Conservation (phyloP, 164 flowering plant genomes). For the Stephania japonica region DNA sequence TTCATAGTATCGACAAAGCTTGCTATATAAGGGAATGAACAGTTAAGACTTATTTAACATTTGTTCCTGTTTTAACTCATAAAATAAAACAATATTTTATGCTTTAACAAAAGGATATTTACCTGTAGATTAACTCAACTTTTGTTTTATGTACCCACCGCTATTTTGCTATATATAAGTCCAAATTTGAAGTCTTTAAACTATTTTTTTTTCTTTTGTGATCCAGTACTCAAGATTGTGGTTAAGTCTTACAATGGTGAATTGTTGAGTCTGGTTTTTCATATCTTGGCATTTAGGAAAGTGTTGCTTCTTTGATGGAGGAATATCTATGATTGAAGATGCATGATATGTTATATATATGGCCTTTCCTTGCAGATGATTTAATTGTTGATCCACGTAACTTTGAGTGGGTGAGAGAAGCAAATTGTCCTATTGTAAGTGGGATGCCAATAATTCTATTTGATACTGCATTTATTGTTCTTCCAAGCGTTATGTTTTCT, state of each 20-base stretch:
- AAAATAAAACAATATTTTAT: neutral
- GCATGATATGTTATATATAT: neutral
- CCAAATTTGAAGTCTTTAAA: neutral
- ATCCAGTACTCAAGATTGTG: neutral
- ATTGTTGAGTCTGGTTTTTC: neutral
- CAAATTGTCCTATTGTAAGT: slow-evolving; percentile 95
- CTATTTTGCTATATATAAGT: neutral
- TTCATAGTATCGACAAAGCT: no score
- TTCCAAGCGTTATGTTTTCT: neutral
- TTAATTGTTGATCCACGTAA: slow-evolving; percentile 97
- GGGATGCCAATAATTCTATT: neutral
- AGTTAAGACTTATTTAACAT: no score
- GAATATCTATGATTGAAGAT: neutral
- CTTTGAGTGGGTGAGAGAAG: slow-evolving; percentile 95
- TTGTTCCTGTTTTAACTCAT: neutral
- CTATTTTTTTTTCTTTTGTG: neutral
- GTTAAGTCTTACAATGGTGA: no score
- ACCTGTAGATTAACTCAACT: neutral
- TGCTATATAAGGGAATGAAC: no score
- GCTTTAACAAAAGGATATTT: neutral
- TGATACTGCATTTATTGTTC: slow-evolving; percentile 5
- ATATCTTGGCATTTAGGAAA: neutral
- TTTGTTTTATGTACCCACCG: neutral
- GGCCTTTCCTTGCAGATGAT: slow-evolving; percentile 51
- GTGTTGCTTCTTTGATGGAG: neutral